Base-by-base conservation (phyloP, 495 filamentous ascomycete species). In the Astrothelium macrocarpum region DNA sequence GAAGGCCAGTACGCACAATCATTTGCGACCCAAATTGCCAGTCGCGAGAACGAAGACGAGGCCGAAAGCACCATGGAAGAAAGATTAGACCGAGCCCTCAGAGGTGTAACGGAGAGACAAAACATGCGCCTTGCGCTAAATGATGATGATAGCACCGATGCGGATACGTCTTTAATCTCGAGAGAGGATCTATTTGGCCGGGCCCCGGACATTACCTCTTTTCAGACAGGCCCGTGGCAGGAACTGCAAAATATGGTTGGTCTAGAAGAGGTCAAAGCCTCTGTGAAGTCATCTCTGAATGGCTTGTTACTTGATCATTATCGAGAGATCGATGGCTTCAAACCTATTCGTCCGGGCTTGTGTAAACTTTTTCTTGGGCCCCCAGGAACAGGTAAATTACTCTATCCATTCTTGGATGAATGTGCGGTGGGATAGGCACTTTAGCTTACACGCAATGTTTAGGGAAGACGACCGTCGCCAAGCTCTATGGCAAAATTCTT, bases 381-480 rank as follows among this genome's bases (percentile, higher is more conserved):
- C 16, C 45, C 45, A 16, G 45, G 45, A 49, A 49, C 45, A 20
- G 45, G 45, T 49, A 49, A 49, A n/a, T n/a, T 49, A 49, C 45
- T 49, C 14, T 49, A 20, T 20, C 18, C n/a, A 5, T 5, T 49
- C n/a, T 20, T n/a, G 16, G 45, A n/a, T 5, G 16, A 5, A n/a
- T 49, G 5, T 18, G 45, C 18, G 5, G 23, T 49, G 45, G 7
- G 16, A 7, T 16, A 39, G 16, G 7, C 36, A 16, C 23, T n/a
- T 5, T 49, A n/a, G n/a, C 45, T 49, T 49, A 49, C 45, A 34
- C 61, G 12, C 42, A 60, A 84, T 84, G 88, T 1, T 89, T 87
- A 2, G 89, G 88, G 14, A 92, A 92, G 67, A 90, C 88, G 0
- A 85, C 79, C 0, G 89, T 86, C 0, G 89, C 89, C 0, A 73